phyloP scores from a whole-genome alignment of 1,284 basidiomycete species.

The Limonomyces culmigenus region DNA sequence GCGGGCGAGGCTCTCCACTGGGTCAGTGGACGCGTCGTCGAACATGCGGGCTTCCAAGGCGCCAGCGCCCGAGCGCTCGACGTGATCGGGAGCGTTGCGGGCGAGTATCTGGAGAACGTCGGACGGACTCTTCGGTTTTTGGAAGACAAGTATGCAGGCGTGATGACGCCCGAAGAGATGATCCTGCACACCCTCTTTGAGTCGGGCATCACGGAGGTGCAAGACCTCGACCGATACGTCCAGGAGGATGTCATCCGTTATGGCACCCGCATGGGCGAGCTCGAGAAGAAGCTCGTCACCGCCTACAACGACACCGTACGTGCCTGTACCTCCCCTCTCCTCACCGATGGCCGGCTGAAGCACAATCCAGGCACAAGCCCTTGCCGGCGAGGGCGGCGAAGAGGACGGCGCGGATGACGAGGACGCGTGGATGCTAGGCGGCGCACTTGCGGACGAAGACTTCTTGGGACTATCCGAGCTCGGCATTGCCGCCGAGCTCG shows the following conservation, averaged over 20 bases:
- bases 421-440: constrained; percentile 63
- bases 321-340: no score
- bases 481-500: constrained; percentile 80
- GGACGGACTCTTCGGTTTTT: constrained; percentile 76
- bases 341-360: not conserved
- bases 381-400: constrained; percentile 43
- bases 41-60: constrained; percentile 87
- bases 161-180: constrained; percentile 83
- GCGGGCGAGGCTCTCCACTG: constrained; percentile 47
- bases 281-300: constrained; percentile 72
- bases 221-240: constrained; percentile 75
- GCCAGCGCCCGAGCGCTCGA: constrained; percentile 57
- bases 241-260: constrained; percentile 81
- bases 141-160: constrained; percentile 62
- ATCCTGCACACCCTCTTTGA: constrained; percentile 82
- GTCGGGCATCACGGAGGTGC: constrained; percentile 61
- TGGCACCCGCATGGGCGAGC: constrained; percentile 56
- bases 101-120: constrained; percentile 74
- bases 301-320: constrained; percentile 70
- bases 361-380: constrained; percentile 16
- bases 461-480: constrained; percentile 82
- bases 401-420: constrained; percentile 68
- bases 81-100: constrained; percentile 64
- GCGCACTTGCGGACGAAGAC: constrained; percentile 74
- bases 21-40: constrained; percentile 59